Evolutionary conservation across 352 stramenopile species (phyloP), one percentile per base, ranked within the genome.

Genomic region (Pythium rishiriense): DNA sequence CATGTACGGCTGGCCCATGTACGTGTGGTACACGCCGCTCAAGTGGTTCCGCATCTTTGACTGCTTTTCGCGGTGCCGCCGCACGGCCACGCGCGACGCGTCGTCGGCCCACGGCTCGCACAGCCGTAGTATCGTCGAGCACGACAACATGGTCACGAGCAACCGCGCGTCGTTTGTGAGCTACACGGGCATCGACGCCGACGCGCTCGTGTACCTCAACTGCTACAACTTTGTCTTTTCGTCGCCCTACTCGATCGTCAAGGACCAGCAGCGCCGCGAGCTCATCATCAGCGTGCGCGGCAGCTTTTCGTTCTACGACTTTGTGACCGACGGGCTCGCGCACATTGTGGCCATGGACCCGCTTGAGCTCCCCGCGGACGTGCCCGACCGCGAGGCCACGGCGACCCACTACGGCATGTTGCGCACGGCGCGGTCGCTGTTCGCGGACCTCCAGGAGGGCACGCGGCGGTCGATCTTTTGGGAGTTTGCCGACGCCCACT

Each of bases 1-100:
- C 15, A 91, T 93, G 67, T 93, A 93, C 56, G 84, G 84, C 39
- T 93, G 83, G 83, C 81, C 78, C 46, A 77, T 93, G 69, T 90
- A 87, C 69, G 66, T 90, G 7, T 90, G 78, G 79, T 91, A 90
- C 67, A 81, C 81, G 52, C 83, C 83, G 29, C 80, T 83, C 59
- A 76, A 75, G 63, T 90, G 79, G 76, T 87, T 88, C 71, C 79
- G 78, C 29, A 66, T 88, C 8, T 87, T 89, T 39, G 69, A 72
- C 48, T 93, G 81, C 65, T 62, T 51, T 12, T 53, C 28, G 9
- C 37, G 49, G 24, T 28, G 19, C 37, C 37, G 37, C n/a, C n/a
- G n/a, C n/a, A n/a, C n/a, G n/a, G n/a, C n/a, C n/a, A n/a, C n/a
- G n/a, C n/a, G n/a, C n/a, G n/a, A n/a, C n/a, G n/a, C n/a, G n/a